Conservation (phyloP, 2,329 filamentous ascomycete species). For the Pseudogymnoascus sp. region DNA sequence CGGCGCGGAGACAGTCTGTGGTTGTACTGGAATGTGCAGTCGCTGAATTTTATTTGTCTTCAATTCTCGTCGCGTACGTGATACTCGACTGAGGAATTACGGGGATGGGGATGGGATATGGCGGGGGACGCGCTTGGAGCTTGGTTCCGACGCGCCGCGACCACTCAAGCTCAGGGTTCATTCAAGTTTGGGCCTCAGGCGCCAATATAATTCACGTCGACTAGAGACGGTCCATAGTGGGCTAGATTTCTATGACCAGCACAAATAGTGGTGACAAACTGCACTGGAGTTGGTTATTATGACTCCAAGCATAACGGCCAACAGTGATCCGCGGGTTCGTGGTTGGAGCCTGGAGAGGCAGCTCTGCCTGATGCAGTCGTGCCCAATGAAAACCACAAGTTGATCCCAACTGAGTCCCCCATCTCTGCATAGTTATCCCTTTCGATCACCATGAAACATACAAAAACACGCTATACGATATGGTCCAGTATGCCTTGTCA, state of each 20-base stretch:
- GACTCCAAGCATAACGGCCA: not conserved
- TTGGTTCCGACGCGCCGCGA: slow-evolving; percentile 1
- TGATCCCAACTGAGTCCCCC: not conserved
- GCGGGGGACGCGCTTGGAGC: slow-evolving; percentile 2
- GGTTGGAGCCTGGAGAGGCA: slow-evolving; percentile 1
- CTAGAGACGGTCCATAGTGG: not conserved
- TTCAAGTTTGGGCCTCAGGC: not conserved
- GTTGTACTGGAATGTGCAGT: slow-evolving; percentile 2
- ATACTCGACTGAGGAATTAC: not conserved
- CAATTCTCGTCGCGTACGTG: not conserved
- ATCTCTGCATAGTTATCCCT: not conserved
- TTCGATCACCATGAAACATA: not conserved
- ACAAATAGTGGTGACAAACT: not conserved
- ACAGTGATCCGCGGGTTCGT: not conserved
- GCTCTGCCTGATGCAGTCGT: not conserved
- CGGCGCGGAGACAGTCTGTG: not conserved
- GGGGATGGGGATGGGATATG: not conserved
- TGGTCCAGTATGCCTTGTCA: not conserved
- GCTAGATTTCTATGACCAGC: not conserved
- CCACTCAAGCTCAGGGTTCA: not conserved
- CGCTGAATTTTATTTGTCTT: not conserved
- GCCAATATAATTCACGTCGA: not conserved
- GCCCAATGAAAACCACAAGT: not conserved
- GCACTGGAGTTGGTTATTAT: not conserved
- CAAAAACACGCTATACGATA: not conserved